These are phyloP conservation scores for Polyporus tsugae DNA, from an alignment of 1,284 basidiomycete species.

Conservation along the genomic window DNA sequence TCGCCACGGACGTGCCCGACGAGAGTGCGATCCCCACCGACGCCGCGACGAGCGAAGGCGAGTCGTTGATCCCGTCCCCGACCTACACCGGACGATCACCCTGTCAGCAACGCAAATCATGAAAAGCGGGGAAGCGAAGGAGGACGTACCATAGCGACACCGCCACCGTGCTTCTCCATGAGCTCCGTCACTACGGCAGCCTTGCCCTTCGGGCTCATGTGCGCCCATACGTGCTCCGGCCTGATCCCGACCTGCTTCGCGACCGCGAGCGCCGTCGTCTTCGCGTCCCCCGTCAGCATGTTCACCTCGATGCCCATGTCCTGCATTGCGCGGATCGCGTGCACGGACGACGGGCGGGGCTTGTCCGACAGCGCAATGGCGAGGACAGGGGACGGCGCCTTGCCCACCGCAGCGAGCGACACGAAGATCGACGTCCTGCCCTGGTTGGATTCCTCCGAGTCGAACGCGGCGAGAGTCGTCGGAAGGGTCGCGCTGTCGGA, in stretches of 20 bases:
- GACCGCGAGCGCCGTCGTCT: slow-evolving; percentile 84
- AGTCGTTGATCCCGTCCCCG: slow-evolving; percentile 99
- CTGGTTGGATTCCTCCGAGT: slow-evolving; percentile 67
- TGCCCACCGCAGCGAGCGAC: slow-evolving; percentile 72
- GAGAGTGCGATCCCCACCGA: slow-evolving; percentile 97
- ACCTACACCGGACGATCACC: slow-evolving; percentile 60
- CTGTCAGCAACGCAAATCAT: slow-evolving; percentile 10
- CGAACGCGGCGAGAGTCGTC: slow-evolving; percentile 66
- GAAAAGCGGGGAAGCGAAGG: not conserved
- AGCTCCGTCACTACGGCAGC: slow-evolving; percentile 84
- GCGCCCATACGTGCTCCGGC: slow-evolving; percentile 83
- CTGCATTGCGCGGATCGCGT: slow-evolving; percentile 82
- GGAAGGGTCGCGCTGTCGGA: slow-evolving; percentile 62
- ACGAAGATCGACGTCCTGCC: slow-evolving; percentile 90
- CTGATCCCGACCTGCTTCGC: slow-evolving; percentile 88
- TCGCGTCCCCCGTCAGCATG: slow-evolving; percentile 92
- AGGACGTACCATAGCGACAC: slow-evolving; percentile 86
- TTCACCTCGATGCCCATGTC: slow-evolving; percentile 90
- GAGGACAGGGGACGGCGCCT: slow-evolving; percentile 43
- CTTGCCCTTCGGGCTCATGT: slow-evolving; percentile 94
- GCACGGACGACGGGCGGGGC: slow-evolving; percentile 83
- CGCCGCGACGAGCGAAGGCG: slow-evolving; percentile 94
- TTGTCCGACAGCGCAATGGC: slow-evolving; percentile 82
- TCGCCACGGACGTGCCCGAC: slow-evolving; percentile 95
- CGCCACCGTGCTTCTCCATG: slow-evolving; percentile 71